Base-by-base conservation (phyloP, 2,329 filamentous ascomycete species). In the Sporothrix inflata region DNA sequence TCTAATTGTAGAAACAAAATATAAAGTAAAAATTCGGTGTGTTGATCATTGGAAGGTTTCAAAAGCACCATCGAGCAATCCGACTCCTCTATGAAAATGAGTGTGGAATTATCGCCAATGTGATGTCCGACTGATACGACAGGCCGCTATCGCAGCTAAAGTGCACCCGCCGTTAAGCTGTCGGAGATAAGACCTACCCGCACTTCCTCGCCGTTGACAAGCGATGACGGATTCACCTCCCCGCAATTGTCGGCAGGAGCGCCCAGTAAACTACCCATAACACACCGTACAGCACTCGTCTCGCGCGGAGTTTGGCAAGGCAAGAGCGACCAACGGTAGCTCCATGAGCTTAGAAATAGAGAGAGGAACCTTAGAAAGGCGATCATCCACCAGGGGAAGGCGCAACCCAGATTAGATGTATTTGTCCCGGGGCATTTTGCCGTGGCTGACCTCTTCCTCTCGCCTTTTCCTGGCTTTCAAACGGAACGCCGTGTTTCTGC, bases 121-220 rank as follows among this genome's bases (percentile, higher is more conserved):
- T 45, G 12, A 40, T 34, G 7, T 12, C 6, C 7, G 8, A 34
- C 19, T n/a, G 16, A 38, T 7, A 53, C 30, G 30, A 21, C 9
- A 24, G 49, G 38, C 67, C n/a, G 19, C 16, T 61, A n/a, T 51
- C 27, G 65, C 27, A 49, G 14, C 42, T n/a, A 38, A 67, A n/a
- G 4, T 12, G 42, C 24, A 8, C 12, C 42, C 55, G 68, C 68
- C 30, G 19, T 63, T 70, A 63, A 70, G 68, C 68, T 49, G 53
- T 63, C 68, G 68, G 68, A 70, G 68, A 70, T 70, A 70, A 70
- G 40, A 30, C 40, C 3, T 19, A 55, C 16, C 53, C n/a, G 38
- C 40, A 6, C 68, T 53, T 53, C 27, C 65, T 30, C 47, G 19
- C 45, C 19, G 16, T 67, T 34, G 45, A 66, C 45, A 38, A 65